Percentiles rank a stretch among this genome's conserved stretches.
phyloP scores from a whole-genome alignment of 2,329 filamentous ascomycete genomes.

The Aspergillus hortae region DNA sequence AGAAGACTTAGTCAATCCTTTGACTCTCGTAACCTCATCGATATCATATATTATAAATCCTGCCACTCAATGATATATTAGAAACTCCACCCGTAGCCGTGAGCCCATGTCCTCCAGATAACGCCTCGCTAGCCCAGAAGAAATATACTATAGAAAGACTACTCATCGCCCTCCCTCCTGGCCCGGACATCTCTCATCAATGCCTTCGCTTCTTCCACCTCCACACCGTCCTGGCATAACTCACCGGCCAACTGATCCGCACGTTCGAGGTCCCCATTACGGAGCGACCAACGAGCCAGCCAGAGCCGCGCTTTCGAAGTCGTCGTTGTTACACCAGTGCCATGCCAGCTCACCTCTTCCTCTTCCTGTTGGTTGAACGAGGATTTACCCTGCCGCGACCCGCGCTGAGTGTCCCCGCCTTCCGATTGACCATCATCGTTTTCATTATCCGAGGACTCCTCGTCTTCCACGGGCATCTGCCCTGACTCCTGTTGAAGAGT shows the following conservation, averaged over 20 bases:
- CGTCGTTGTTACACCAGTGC: slow-evolving; percentile 83
- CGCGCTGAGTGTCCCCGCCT: slow-evolving; percentile 39
- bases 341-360: slow-evolving; percentile 40
- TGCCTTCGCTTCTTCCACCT: slow-evolving; percentile 95
- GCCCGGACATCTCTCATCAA: slow-evolving; percentile 82
- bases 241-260: slow-evolving; percentile 82
- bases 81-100: too few species aligned
- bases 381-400: slow-evolving; percentile 20
- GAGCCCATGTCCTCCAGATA: not conserved
- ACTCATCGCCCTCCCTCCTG: slow-evolving; percentile 55
- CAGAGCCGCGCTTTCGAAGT: slow-evolving; percentile 92
- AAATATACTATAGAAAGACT: slow-evolving; percentile 1
- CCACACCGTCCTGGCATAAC: slow-evolving; percentile 90
- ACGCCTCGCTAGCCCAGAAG: slow-evolving; percentile 10
- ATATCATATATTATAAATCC: not conserved
- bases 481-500: slow-evolving; percentile 91
- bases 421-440: slow-evolving; percentile 31
- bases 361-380: slow-evolving; percentile 34
- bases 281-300: slow-evolving; percentile 80
- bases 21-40: not conserved
- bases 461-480: slow-evolving; percentile 39
- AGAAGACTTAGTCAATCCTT: too few species aligned
- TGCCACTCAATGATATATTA: not conserved
- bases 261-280: slow-evolving; percentile 67
- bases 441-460: slow-evolving; percentile 32